These are phyloP conservation scores for Rhynchosporium secalis DNA, from an alignment of 2,329 filamentous ascomycete species.

Conservation along the genomic window DNA sequence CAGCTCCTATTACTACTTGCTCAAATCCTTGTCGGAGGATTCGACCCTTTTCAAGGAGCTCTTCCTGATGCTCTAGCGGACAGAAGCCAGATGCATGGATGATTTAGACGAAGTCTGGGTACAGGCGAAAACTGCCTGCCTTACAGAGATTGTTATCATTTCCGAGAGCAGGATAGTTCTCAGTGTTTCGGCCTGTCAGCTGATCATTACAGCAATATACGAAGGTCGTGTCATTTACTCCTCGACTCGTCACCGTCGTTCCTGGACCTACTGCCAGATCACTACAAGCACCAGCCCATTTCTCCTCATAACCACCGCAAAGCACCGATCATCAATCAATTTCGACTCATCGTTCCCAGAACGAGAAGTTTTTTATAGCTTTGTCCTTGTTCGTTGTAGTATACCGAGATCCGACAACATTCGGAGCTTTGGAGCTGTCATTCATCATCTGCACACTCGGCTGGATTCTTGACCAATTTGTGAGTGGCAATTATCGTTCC, in stretches of 20 bases:
- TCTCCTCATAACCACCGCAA: conserved; percentile 76
- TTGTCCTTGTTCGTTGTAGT: conserved; percentile 75
- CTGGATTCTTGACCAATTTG: conserved; percentile 51
- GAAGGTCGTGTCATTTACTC: conserved; percentile 74
- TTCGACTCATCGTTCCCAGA: conserved; percentile 78
- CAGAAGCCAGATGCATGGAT: conserved; percentile 46
- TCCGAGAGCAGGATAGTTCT: conserved; percentile 79
- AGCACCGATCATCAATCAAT: conserved; percentile 78
- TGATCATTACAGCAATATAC: conserved; percentile 81
- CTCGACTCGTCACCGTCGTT: conserved; percentile 62
- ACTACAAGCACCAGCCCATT: conserved; percentile 82
- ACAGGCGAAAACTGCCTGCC: conserved; percentile 60
- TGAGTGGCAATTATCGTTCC: conserved; percentile 10
- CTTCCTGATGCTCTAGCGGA: conserved; percentile 65
- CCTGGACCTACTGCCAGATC: conserved; percentile 80
- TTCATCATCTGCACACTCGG: conserved; percentile 76
- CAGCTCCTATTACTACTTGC: conserved; percentile 72
- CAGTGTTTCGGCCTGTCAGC: conserved; percentile 75
- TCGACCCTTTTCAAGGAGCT: conserved; percentile 83
- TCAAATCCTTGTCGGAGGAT: conserved; percentile 79
- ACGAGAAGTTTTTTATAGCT: conserved; percentile 70
- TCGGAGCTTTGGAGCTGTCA: conserved; percentile 60
- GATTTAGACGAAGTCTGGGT: conserved; percentile 45
- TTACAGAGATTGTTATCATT: conserved; percentile 77
- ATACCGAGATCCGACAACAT: conserved; percentile 56